A percentile compares a stretch with the other conserved stretches of the same genome.
These are phyloP conservation scores for Botrytis tulipae DNA, from an alignment of 2,329 filamentous ascomycete species.

Conservation along the genomic window DNA sequence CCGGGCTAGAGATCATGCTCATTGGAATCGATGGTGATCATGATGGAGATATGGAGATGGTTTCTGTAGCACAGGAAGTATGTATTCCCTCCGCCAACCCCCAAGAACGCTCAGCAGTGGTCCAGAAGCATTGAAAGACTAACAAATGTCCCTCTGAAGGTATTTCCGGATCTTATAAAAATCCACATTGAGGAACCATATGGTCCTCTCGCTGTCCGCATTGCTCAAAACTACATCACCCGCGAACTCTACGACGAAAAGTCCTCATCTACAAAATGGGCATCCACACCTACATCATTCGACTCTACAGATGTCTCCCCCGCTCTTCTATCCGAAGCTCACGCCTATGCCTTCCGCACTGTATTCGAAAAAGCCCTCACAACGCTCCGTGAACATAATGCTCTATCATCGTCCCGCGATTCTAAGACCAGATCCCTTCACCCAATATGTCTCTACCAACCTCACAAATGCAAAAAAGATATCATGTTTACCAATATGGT, in stretches of 20 bases:
- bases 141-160: constrained; percentile 4
- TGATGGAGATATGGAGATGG: constrained; percentile 27
- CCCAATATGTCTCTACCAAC: constrained; percentile 39
- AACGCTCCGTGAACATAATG: constrained; percentile 22
- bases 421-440: constrained; percentile 5
- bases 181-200: constrained; percentile 27
- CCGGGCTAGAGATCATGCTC: constrained; percentile 24
- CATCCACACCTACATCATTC: not conserved
- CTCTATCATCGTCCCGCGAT: not conserved
- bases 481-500: constrained; percentile 43
- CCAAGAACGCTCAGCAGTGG: not conserved
- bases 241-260: constrained; percentile 22
- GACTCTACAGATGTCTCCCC: constrained; percentile 18
- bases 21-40: constrained; percentile 27
- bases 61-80: constrained; percentile 26
- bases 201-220: constrained; percentile 24
- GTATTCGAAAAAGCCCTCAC: constrained; percentile 23
- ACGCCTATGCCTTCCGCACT: constrained; percentile 23
- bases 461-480: constrained; percentile 42
- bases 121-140: constrained; percentile 1
- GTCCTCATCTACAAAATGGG: constrained; percentile 11
- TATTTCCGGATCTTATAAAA: constrained; percentile 25
- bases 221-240: constrained; percentile 24
- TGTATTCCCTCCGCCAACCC: not conserved
- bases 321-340: constrained; percentile 22